Percentiles rank a stretch among this genome's conserved stretches.
Evolutionary conservation across 2,329 filamentous ascomycete genomes (phyloP).

Genomic region (Conoideocrella luteorostrata): DNA sequence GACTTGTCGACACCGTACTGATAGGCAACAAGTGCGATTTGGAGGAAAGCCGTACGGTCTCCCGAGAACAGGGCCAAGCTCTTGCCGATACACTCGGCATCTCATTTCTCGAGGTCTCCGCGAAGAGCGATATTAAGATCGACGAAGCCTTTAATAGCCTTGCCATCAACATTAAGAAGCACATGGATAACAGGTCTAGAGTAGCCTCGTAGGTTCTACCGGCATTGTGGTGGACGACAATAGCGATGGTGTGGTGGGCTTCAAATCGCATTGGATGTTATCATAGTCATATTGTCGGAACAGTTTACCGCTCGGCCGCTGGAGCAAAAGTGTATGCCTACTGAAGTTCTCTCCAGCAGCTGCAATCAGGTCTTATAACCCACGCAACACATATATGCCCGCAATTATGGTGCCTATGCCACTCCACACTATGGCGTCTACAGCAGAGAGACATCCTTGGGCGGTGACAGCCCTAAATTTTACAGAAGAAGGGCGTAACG

Average conservation of each 20-base stretch:
- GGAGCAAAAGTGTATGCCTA: too few species aligned
- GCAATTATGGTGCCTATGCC: too few species aligned
- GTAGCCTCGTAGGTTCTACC: slow-evolving; percentile 52
- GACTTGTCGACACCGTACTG: slow-evolving; percentile 98
- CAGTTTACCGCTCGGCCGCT: too few species aligned
- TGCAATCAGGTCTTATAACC: too few species aligned
- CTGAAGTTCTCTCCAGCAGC: too few species aligned
- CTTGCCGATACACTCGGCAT: slow-evolving; percentile 94
- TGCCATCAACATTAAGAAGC: slow-evolving; percentile 96
- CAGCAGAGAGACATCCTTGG: too few species aligned
- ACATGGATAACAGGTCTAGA: slow-evolving; percentile 85
- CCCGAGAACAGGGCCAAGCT: slow-evolving; percentile 85
- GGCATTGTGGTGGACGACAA: slow-evolving; percentile 66
- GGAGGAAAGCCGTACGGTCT: slow-evolving; percentile 96
- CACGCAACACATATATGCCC: too few species aligned
- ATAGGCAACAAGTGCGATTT: slow-evolving; percentile 99
- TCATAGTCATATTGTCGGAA: too few species aligned
- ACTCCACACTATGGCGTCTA: too few species aligned
- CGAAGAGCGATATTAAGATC: slow-evolving; percentile 99
- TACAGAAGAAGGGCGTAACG: too few species aligned
- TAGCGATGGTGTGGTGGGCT: slow-evolving; percentile 46
- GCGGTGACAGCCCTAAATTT: too few species aligned
- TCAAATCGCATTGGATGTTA: too few species aligned
- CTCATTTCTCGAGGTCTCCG: slow-evolving; percentile 97
- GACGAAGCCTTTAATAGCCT: slow-evolving; percentile 97